These are phyloP conservation scores for Fusarium tanahbumbuense DNA, from an alignment of 2,329 filamentous ascomycete species.

Conservation along the genomic window DNA sequence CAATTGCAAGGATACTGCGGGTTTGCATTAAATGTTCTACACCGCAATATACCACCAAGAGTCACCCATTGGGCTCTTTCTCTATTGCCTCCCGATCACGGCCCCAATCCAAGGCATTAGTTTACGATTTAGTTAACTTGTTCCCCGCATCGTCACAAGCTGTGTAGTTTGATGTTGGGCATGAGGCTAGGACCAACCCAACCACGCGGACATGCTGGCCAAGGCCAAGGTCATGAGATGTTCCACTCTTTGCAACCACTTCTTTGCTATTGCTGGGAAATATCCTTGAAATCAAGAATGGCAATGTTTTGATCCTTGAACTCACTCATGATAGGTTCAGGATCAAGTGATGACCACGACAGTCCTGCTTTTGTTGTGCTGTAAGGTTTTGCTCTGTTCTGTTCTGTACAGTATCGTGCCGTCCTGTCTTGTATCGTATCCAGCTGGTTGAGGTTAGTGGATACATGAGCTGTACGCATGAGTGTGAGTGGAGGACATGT, in stretches of 20 bases:
- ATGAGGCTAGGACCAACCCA: conserved; percentile 30
- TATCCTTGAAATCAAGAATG: conserved; percentile 17
- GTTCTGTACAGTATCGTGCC: background rate
- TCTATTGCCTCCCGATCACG: conserved; percentile 8
- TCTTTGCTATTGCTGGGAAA: background rate
- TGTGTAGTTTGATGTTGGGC: conserved; percentile 27
- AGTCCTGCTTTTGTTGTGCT: background rate
- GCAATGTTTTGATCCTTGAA: conserved; percentile 16
- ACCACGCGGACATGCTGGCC: conserved; percentile 29
- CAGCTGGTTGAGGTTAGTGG: conserved; percentile 3
- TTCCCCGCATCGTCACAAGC: conserved; percentile 37
- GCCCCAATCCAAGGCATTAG: conserved; percentile 11
- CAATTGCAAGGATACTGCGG: background rate
- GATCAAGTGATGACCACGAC: conserved; percentile 28
- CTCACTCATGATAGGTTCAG: background rate
- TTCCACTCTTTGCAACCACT: conserved; percentile 18
- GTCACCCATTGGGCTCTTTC: conserved; percentile 13
- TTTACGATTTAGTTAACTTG: background rate
- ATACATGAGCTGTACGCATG: conserved; percentile 7
- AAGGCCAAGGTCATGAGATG: conserved; percentile 35
- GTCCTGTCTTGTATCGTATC: background rate
- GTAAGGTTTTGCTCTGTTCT: background rate
- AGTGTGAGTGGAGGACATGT: conserved; percentile 23
- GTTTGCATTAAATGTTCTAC: conserved; percentile 8
- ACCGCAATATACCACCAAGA: conserved; percentile 31